Evolutionary conservation across 139 green algal genomes (phyloP), one percentile per base, ranked within the genome.

Genomic region (Micractinium conductrix): DNA sequence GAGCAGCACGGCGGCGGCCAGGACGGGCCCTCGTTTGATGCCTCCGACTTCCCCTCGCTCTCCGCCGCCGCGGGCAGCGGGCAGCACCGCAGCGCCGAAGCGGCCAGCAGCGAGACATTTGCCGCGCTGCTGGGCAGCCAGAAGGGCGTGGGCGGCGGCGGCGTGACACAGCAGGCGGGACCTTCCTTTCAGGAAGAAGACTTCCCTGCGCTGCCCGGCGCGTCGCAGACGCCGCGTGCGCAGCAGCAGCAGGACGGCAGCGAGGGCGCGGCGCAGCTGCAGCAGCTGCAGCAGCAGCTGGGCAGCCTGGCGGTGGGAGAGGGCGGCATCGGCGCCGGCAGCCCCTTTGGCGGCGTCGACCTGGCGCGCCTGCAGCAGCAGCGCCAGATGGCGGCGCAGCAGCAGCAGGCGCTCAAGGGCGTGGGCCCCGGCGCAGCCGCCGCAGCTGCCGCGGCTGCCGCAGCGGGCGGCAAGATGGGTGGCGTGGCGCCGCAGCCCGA

Each of bases 121-220:
- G 86, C 88, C 2, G 74, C 82, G 7, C 87, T 92, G 43, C 68
- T 85, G 68, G 40, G 78, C 75, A 58, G 35, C 76, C 48, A 88
- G 67, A 78, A 86, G 37, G 73, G 80, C 79, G 40, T 72, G 65
- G 82, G 63, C 14, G 62, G 58, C 81, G 79, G 58, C 73, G 40
- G 48, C 63, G 45, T 12, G 85, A 68, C 42, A 72, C 70, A 37
- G 84, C 71, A 69, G 84, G 63, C 45, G 86, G 72, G 7, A 83
- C 73, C 87, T 37, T 81, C 81, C 10, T 88, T 90, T 45, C 69
- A 91, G 38, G 92, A 95, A 55, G 88, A 91, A 26, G 94, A 97
- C 48, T 97, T 97, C 67, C 94, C 94, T 0, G 94, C 94, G 21
- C 88, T 97, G 5, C 90, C 90, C 0, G 91, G 89, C 55, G 78